These are phyloP conservation scores for Tubosaeta brunneosetosa DNA, from an alignment of 768 basidiomycete genomes.

Conservation along the genomic window DNA sequence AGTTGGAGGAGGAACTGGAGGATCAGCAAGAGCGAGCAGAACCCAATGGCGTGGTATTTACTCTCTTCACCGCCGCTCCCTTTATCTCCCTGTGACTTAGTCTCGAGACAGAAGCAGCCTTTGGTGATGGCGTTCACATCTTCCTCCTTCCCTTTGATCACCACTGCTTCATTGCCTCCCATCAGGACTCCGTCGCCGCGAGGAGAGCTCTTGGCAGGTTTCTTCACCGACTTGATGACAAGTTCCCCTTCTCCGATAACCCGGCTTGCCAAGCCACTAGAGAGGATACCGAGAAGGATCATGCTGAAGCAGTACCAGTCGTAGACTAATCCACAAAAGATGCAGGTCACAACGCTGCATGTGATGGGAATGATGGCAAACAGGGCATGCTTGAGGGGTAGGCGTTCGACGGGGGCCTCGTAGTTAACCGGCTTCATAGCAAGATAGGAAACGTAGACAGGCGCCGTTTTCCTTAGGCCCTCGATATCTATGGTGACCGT, in stretches of 20 bases:
- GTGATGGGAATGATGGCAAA: slow-evolving; percentile 22
- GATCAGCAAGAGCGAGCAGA: slow-evolving; percentile 24
- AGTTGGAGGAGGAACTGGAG: slow-evolving; percentile 32
- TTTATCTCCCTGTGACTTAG: neutral
- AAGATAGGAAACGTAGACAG: slow-evolving; percentile 16
- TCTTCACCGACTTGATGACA: slow-evolving; percentile 8
- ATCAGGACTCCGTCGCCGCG: slow-evolving; percentile 28
- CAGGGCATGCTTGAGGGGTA: slow-evolving; percentile 1
- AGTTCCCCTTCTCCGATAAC: slow-evolving; percentile 26
- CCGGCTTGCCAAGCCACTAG: slow-evolving; percentile 25
- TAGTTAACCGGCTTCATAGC: slow-evolving; percentile 11
- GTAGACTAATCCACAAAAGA: slow-evolving; percentile 15
- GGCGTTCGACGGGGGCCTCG: neutral
- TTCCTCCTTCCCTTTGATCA: slow-evolving; percentile 25
- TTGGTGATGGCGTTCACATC: slow-evolving; percentile 29
- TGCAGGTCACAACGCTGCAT: slow-evolving; percentile 22
- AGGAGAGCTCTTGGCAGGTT: slow-evolving; percentile 16
- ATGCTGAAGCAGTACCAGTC: slow-evolving; percentile 32
- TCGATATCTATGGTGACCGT: neutral
- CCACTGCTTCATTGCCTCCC: slow-evolving; percentile 15
- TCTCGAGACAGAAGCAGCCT: slow-evolving; percentile 24
- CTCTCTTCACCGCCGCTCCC: neutral
- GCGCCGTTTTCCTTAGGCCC: slow-evolving; percentile 8
- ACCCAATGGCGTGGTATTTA: slow-evolving; percentile 19
- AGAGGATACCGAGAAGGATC: slow-evolving; percentile 31